Evolutionary conservation across 345 rosid genomes (phyloP).

Genomic region (Cardamine occulta): DNA sequence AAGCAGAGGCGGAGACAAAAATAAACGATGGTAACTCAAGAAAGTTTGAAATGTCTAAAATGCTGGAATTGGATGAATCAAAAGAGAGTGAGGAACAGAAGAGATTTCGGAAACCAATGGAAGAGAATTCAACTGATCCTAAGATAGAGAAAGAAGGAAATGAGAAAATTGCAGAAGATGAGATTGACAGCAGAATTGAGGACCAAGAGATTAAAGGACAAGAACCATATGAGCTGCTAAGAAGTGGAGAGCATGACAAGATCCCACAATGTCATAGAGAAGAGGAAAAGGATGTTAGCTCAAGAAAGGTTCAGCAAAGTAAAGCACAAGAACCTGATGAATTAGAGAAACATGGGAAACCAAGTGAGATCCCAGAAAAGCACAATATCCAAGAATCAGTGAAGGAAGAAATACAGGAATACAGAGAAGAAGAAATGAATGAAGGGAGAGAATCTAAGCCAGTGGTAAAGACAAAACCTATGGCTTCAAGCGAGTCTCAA

Average conservation of each 20-base stretch:
- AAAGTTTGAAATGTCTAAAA: background rate
- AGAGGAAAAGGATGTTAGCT: constrained; percentile 3
- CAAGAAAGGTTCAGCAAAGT: background rate
- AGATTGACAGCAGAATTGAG: background rate
- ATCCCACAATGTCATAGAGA: constrained; percentile 7
- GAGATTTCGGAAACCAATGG: background rate
- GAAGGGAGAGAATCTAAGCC: background rate
- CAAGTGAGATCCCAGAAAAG: background rate
- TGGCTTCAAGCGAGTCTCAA: constrained; percentile 8
- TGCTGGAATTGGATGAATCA: background rate
- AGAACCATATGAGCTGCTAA: constrained; percentile 17
- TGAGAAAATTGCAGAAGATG: constrained; percentile 6
- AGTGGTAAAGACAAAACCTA: background rate
- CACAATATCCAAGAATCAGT: background rate
- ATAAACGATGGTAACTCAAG: background rate
- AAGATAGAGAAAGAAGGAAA: background rate
- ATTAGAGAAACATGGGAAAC: background rate
- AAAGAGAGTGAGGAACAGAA: background rate
- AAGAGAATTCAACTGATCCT: background rate
- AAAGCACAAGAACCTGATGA: background rate
- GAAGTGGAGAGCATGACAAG: background rate
- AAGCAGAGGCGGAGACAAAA: background rate
- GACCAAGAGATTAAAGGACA: constrained; percentile 1
- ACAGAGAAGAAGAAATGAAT: background rate
- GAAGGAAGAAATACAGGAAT: background rate